Base-by-base conservation (phyloP, 148 eudicot species). In the Bassia scoparia region DNA sequence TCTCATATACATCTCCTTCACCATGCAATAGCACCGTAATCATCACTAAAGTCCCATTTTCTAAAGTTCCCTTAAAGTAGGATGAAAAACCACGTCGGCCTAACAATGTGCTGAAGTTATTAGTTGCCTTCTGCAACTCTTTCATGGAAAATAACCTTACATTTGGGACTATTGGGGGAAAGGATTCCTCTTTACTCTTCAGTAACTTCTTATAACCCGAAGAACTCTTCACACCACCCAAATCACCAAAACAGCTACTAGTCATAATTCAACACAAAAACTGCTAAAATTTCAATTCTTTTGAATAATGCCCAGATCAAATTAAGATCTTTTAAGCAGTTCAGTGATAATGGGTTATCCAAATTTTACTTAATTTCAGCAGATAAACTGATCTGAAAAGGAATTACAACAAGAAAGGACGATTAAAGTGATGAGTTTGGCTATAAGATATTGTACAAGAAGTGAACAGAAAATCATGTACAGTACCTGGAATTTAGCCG, bases 191-290 rank as follows among this genome's bases (percentile, higher is more conserved):
- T 73, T 73, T 24, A 62, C 31, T 33, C 14, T n/a, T n/a, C n/a
- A n/a, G n/a, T n/a, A n/a, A n/a, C n/a, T n/a, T n/a, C n/a, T n/a
- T 73, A 62, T 62, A 62, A 15, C 76, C 76, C 76, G 69, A 62
- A 62, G 60, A 62, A 14, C 61, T 53, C 24, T 13, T 73, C 30
- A 13, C 61, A 73, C 24, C 15, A 48, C 48, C 69, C 69, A 50
- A 62, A 62, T 73, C 69, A 48, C 60, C 76, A 62, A 62, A 62
- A 17, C 69, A n/a, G n/a, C 3, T 30, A 44, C 43, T 44, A 61
- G 6, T 61, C 75, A 72, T 72, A 41, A 8, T 41, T 41, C 46
- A 41, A 7, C 46, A 41, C 1, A 5, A 41, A 41, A 33, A 15
- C 15, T 52, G 26, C 24, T 26, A 56, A 38, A 34, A 23, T n/a